Evolutionary conservation across 495 filamentous ascomycete species (phyloP), one percentile per base, ranked within the genome.

Genomic region (Cladorrhinum samala): DNA sequence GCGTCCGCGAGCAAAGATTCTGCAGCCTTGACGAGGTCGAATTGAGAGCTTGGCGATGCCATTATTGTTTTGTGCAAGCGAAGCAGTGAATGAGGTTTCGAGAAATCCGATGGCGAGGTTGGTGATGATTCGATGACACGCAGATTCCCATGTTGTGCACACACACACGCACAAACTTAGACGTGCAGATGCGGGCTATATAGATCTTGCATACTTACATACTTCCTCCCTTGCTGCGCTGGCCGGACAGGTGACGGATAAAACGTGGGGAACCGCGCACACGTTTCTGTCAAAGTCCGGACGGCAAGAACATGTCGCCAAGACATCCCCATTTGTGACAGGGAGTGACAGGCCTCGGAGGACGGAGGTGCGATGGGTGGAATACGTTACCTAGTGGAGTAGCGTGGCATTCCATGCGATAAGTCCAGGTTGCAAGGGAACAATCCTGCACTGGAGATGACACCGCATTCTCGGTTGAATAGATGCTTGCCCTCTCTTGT

Each of bases 11-110:
- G 59, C 38, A 68, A 49, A 0, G 24, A 39, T 27, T 66, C 61
- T 11, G 61, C 63, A 24, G 57, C 57, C n/a, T 47, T 23, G 25
- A 65, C 55, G n/a, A 66, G 18, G 25, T 67, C 49, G n/a, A 64
- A 64, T 3, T 11, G 2, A 1, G 39, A 8, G 3, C 23, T 20
- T 19, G 46, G 11, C 13, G 4, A 3, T 39, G 46, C 17, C 14
- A 21, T 45, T 45, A 18, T 18, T 33, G 27, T 33, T 33, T 33
- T 33, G 27, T 33, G 27, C 27, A 5, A 33, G 27, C 6, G 27
- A 33, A 33, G 11, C 27, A 33, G 27, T n/a, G n/a, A n/a, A n/a
- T n/a, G n/a, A n/a, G n/a, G n/a, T n/a, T n/a, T n/a, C n/a, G n/a
- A n/a, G n/a, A n/a, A n/a, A n/a, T n/a, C n/a, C n/a, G n/a, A n/a